phyloP scores from a whole-genome alignment of 306 rosid genomes.

The Herpetospermum pedunculosum region DNA sequence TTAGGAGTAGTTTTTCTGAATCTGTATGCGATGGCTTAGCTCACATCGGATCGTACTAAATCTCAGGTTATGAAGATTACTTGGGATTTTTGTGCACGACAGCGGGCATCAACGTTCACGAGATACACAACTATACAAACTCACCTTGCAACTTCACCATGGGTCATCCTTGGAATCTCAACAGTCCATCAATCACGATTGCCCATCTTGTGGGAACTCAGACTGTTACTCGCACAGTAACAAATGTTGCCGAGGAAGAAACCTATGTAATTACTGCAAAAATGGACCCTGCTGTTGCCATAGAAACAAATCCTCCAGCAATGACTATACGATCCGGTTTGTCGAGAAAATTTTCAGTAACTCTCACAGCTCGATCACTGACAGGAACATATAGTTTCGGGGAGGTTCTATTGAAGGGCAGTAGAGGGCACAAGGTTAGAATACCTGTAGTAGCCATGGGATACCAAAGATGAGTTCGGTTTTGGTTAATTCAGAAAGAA shows the following conservation, averaged over 20 bases:
- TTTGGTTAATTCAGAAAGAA: slow-evolving; percentile 25
- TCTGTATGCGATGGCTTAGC: not conserved
- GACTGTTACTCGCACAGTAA: slow-evolving; percentile 61
- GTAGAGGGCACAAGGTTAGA: slow-evolving; percentile 93
- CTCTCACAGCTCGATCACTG: slow-evolving; percentile 59
- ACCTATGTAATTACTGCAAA: slow-evolving; percentile 67
- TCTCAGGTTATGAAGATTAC: slow-evolving; percentile 76
- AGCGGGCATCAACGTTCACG: slow-evolving; percentile 57
- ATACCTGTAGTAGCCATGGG: slow-evolving; percentile 87
- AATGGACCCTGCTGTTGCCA: slow-evolving; percentile 81
- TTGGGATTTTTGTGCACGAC: slow-evolving; percentile 95
- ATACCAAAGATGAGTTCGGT: slow-evolving; percentile 43
- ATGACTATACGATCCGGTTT: slow-evolving; percentile 66
- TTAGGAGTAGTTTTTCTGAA: not conserved
- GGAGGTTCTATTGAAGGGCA: slow-evolving; percentile 80
- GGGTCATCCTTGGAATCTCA: slow-evolving; percentile 72
- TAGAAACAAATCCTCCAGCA: slow-evolving; percentile 76
- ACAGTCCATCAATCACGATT: slow-evolving; percentile 78
- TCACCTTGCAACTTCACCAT: slow-evolving; percentile 62
- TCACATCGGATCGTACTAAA: not conserved
- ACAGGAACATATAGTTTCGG: slow-evolving; percentile 76
- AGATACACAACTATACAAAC: slow-evolving; percentile 62
- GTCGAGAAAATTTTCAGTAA: slow-evolving; percentile 45
- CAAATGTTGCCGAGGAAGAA: slow-evolving; percentile 84
- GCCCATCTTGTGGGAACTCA: slow-evolving; percentile 69